Base-by-base conservation (phyloP, 2,329 filamentous ascomycete species). In the Botryotinia globosa region DNA sequence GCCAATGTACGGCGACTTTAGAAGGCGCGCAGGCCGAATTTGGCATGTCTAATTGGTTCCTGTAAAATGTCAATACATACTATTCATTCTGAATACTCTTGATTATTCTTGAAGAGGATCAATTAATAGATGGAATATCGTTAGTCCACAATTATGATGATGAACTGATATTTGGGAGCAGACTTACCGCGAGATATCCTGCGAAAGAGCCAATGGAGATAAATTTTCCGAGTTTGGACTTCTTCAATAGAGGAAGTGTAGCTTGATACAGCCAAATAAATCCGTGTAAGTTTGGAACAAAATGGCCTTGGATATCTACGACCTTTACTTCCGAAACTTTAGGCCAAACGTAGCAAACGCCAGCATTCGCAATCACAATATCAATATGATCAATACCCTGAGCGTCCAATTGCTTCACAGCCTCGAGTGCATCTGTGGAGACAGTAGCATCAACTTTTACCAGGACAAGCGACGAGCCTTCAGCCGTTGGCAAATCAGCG, bases 331-430 rank as follows among this genome's bases (percentile, higher is more conserved):
- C 59, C 25, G 59, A 62, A 18, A 62, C 59, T 20, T 29, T 62
- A 10, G 37, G 59, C 37, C 59, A 62, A 4, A 2, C 12, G 25
- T 62, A 62, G 37, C 59, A 62, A n/a, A 62, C 59, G 22, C 82
- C 86, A 0, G 86, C 85, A 76, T 88, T 88, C 54, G 85, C 83
- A 72, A 88, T 82, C 8, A 88, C 81, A 20, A 69, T 54, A 44
- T 69, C 66, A 9, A 69, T 4, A 29, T 54, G 37, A 42, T 48
- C n/a, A 39, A 69, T 59, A 37, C 39, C 54, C 14, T 62, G 59
- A 16, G 59, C 18, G 42, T 20, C 37, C 37, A 85, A 78, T 3
- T 80, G 75, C 44, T 79, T 69, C 1, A 83, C 79, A 3, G 83
- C 83, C 25, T 78, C 75, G 1, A 77, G 75, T 0, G 84, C 76